phyloP scores from a whole-genome alignment of 2,329 filamentous ascomycete species.

The Pseudogymnoascus sp. region DNA sequence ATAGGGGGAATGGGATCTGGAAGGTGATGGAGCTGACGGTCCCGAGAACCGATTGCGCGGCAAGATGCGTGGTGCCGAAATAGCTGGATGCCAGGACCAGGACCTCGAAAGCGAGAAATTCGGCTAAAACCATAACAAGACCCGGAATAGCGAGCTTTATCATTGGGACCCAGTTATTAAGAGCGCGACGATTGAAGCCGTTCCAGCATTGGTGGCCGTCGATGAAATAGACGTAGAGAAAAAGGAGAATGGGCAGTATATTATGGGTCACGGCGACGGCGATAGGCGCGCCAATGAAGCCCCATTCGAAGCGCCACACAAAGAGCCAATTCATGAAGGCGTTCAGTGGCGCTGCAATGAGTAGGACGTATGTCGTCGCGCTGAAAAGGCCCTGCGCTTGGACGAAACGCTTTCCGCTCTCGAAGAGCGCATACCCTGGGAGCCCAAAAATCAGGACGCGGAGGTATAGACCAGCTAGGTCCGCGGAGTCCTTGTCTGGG shows the following conservation, averaged over 20 bases:
- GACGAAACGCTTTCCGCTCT: slow-evolving; percentile 69
- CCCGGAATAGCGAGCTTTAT: slow-evolving; percentile 79
- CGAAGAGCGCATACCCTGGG: slow-evolving; percentile 68
- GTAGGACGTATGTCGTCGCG: slow-evolving; percentile 68
- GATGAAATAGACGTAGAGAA: slow-evolving; percentile 64
- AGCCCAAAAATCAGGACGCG: slow-evolving; percentile 61
- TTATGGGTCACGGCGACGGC: slow-evolving; percentile 69
- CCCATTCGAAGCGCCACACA: slow-evolving; percentile 61
- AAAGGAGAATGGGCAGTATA: slow-evolving; percentile 62
- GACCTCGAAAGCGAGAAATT: slow-evolving; percentile 88
- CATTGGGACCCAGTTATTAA: slow-evolving; percentile 75
- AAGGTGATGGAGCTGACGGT: slow-evolving; percentile 74
- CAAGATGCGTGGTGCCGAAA: slow-evolving; percentile 69
- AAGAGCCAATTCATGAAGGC: slow-evolving; percentile 70
- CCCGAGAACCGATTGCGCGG: slow-evolving; percentile 77
- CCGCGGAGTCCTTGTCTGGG: slow-evolving; percentile 61
- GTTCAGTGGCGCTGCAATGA: slow-evolving; percentile 69
- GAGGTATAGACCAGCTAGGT: slow-evolving; percentile 64
- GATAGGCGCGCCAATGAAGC: slow-evolving; percentile 72
- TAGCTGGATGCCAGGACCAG: slow-evolving; percentile 75
- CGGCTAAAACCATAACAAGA: slow-evolving; percentile 87
- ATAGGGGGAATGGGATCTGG: slow-evolving; percentile 86
- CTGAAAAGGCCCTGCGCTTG: slow-evolving; percentile 76
- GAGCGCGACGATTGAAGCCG: slow-evolving; percentile 60
- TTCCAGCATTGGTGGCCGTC: slow-evolving; percentile 72